Evolutionary conservation across 1,139 yeast species (phyloP).

Genomic region (Candida sp.): DNA sequence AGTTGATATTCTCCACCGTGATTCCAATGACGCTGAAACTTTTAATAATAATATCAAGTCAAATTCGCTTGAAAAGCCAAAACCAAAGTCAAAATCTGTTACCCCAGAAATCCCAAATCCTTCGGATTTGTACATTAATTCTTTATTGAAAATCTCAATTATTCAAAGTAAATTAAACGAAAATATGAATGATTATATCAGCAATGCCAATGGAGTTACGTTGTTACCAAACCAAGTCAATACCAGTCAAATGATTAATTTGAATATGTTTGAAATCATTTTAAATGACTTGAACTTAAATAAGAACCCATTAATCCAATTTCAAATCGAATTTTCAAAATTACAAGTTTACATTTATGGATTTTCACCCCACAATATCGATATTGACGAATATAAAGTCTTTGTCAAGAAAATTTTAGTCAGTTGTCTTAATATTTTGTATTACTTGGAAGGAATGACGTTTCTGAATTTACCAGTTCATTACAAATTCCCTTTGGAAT

Average conservation of each 20-base stretch:
- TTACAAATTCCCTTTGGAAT: constrained; percentile 37
- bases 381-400: constrained; percentile 25
- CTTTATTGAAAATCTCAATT: constrained; percentile 36
- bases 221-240: constrained; percentile 17
- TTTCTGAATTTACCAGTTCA: constrained; percentile 39
- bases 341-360: constrained; percentile 38
- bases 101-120: constrained; percentile 7
- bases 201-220: constrained; percentile 9
- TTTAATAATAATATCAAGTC: constrained; percentile 1
- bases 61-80: neutral
- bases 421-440: constrained; percentile 24
- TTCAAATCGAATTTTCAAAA: constrained; percentile 37
- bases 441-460: constrained; percentile 16
- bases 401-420: constrained; percentile 26
- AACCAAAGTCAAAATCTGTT: neutral
- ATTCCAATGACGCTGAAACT: constrained; percentile 4
- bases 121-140: constrained; percentile 36
- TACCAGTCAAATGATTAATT: constrained; percentile 31
- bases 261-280: constrained; percentile 44
- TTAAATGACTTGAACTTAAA: constrained; percentile 27
- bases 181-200: constrained; percentile 31
- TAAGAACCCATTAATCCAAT: constrained; percentile 21
- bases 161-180: constrained; percentile 42
- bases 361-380: constrained; percentile 27
- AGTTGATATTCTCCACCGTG: constrained; percentile 18